A percentile compares a stretch with the other conserved stretches of the same genome.
Conservation (phyloP, 1,284 basidiomycete genomes). For the Cutaneotrichosporon dermatis region DNA sequence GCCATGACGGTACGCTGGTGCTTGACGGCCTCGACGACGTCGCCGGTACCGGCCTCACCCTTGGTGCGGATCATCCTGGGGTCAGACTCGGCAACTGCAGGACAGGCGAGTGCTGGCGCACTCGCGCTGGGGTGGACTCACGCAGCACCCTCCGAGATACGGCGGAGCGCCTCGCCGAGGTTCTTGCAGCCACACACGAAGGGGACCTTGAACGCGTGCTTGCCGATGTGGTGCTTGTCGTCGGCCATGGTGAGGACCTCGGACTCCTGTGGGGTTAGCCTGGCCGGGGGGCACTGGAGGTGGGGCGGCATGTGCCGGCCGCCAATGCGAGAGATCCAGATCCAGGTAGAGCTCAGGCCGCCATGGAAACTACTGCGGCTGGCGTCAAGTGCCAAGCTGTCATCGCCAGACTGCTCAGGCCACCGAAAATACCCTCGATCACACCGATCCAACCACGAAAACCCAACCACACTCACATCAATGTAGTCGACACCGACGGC, state of each 20-base stretch:
- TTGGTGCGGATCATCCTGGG: slow-evolving; percentile 80
- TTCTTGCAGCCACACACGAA: slow-evolving; percentile 60
- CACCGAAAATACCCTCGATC: too few species aligned
- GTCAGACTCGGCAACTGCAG: too few species aligned
- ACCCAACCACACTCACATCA: slow-evolving; percentile 52
- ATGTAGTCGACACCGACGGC: slow-evolving; percentile 96
- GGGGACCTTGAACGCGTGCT: slow-evolving; percentile 79
- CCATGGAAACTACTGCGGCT: too few species aligned
- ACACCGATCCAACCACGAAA: too few species aligned
- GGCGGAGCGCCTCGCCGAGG: slow-evolving; percentile 79
- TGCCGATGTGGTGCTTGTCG: slow-evolving; percentile 73
- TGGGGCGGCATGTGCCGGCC: too few species aligned
- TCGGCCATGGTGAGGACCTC: slow-evolving; percentile 97
- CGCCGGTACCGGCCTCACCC: slow-evolving; percentile 95
- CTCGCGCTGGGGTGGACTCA: slow-evolving; percentile 42
- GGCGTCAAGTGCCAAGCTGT: too few species aligned
- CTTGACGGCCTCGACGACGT: slow-evolving; percentile 94
- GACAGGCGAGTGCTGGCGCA: too few species aligned
- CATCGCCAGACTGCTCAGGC: too few species aligned
- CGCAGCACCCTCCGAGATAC: slow-evolving; percentile 95
- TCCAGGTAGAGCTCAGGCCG: too few species aligned
- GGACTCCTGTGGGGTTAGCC: slow-evolving; percentile 55
- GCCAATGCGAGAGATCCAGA: too few species aligned
- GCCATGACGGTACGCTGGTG: slow-evolving; percentile 79
- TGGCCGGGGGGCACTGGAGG: too few species aligned